A percentile compares a stretch with the other conserved stretches of the same genome.
These are phyloP conservation scores for Stenocarpella maydis DNA, from an alignment of 2,329 filamentous ascomycete species.

Conservation along the genomic window DNA sequence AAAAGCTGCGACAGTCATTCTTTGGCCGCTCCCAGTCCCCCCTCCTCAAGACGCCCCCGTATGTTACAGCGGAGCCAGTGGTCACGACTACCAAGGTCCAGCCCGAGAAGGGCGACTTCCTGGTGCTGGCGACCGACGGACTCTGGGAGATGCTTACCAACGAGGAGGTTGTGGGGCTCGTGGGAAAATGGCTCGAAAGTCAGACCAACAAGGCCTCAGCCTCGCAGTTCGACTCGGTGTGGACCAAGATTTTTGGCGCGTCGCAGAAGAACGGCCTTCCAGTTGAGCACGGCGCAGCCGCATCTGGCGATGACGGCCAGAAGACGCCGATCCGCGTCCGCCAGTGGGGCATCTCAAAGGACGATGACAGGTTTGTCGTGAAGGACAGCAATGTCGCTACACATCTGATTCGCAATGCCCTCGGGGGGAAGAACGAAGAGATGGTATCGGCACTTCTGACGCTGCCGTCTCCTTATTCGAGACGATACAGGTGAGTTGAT, in stretches of 20 bases:
- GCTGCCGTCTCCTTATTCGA: conserved; percentile 87
- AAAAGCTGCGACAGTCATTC: conserved; percentile 83
- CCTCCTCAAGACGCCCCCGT: conserved; percentile 88
- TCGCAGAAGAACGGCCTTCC: conserved; percentile 67
- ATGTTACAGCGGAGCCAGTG: conserved; percentile 95
- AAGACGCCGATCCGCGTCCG: conserved; percentile 86
- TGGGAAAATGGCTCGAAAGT: conserved; percentile 94
- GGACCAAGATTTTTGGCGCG: conserved; percentile 70
- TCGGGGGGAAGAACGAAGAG: conserved; percentile 92
- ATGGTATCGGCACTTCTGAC: conserved; percentile 93
- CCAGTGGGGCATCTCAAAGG: conserved; percentile 86
- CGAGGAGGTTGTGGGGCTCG: conserved; percentile 94
- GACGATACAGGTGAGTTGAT: conserved; percentile 79
- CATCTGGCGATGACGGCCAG: conserved; percentile 69
- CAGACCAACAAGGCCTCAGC: conserved; percentile 62
- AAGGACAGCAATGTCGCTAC: conserved; percentile 97
- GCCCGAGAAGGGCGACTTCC: conserved; percentile 89
- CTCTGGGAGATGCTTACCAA: conserved; percentile 99
- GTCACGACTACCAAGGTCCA: conserved; percentile 93
- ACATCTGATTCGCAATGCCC: conserved; percentile 91
- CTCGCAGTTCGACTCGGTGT: conserved; percentile 74
- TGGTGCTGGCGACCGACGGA: conserved; percentile 95
- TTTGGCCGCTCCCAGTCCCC: conserved; percentile 83
- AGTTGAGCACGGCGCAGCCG: conserved; percentile 70
- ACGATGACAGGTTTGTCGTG: conserved; percentile 85